A percentile compares a stretch with the other conserved stretches of the same genome.
Evolutionary conservation across 148 eudicot species (phyloP).

Genomic region (Spergularia bocconei): DNA sequence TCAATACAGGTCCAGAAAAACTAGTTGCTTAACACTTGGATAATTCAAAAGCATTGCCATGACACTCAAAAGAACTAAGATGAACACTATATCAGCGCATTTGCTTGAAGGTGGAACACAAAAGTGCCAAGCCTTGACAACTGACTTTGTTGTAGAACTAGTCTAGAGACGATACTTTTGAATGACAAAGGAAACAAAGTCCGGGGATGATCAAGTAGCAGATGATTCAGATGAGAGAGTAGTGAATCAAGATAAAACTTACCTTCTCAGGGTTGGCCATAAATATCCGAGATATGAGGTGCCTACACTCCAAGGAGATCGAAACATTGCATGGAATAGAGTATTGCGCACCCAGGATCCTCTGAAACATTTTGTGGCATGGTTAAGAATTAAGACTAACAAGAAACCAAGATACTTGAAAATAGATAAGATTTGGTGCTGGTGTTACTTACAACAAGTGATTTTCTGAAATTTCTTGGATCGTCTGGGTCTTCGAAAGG

Average conservation of each 20-base stretch:
- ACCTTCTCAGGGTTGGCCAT: conserved; percentile 77
- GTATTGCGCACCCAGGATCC: conserved; percentile 63
- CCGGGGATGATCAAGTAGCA: not conserved
- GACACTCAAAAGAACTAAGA: too few species aligned
- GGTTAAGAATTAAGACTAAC: not conserved
- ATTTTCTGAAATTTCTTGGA: conserved; percentile 65
- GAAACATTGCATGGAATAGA: conserved; percentile 51
- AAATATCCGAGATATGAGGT: conserved; percentile 71
- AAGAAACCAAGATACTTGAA: not conserved
- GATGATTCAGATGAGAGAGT: not conserved
- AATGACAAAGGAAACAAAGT: too few species aligned
- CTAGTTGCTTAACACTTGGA: too few species aligned
- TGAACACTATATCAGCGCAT: too few species aligned
- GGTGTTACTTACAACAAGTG: conserved; percentile 51
- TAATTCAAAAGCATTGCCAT: too few species aligned
- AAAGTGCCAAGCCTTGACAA: too few species aligned
- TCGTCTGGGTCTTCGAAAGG: conserved; percentile 84
- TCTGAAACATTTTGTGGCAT: conserved; percentile 36
- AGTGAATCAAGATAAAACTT: conserved; percentile 3
- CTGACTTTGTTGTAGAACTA: too few species aligned
- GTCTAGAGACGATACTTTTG: too few species aligned
- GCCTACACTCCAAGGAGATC: conserved; percentile 68
- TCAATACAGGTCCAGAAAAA: not conserved
- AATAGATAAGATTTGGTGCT: not conserved
- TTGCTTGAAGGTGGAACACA: too few species aligned